Percentiles rank a stretch among this genome's conserved stretches.
Evolutionary conservation across 257 asterid genomes (phyloP).

Genomic region (Solanum commersonii): DNA sequence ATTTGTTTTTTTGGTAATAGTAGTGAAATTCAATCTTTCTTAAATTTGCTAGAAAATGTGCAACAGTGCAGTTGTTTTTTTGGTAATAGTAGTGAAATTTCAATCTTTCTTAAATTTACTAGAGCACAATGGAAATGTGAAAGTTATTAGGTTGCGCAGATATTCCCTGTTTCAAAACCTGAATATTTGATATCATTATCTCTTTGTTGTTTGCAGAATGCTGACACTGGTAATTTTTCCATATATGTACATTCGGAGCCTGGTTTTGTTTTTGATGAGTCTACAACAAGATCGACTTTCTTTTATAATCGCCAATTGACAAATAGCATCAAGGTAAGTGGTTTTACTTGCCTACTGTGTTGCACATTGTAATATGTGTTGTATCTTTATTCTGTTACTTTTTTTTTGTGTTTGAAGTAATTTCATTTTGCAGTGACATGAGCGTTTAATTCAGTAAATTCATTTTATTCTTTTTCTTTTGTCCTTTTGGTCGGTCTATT

Average conservation of each 20-base stretch:
- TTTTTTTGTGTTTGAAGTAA: not conserved
- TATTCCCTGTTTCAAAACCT: not conserved
- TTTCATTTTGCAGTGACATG: not conserved
- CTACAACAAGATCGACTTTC: slow-evolving; percentile 53
- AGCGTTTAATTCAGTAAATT: not conserved
- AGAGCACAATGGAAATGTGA: not conserved
- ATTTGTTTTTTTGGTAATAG: not conserved
- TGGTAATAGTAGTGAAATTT: not conserved
- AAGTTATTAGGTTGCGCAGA: not conserved
- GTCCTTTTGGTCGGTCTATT: not conserved
- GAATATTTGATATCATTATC: not conserved
- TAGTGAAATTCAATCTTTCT: not conserved
- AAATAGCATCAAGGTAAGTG: slow-evolving; percentile 62
- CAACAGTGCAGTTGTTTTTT: not conserved
- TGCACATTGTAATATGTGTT: not conserved
- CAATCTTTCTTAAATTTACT: not conserved
- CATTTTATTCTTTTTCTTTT: not conserved
- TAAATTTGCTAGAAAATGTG: not conserved
- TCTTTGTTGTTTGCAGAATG: slow-evolving; percentile 47
- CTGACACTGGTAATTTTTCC: slow-evolving; percentile 45
- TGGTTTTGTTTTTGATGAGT: slow-evolving; percentile 72
- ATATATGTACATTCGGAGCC: slow-evolving; percentile 79
- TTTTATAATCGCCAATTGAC: slow-evolving; percentile 55
- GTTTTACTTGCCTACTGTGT: not conserved
- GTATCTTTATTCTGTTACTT: not conserved